phyloP scores from a whole-genome alignment of 2,329 filamentous ascomycete species.

The Penicillium verrucosum region DNA sequence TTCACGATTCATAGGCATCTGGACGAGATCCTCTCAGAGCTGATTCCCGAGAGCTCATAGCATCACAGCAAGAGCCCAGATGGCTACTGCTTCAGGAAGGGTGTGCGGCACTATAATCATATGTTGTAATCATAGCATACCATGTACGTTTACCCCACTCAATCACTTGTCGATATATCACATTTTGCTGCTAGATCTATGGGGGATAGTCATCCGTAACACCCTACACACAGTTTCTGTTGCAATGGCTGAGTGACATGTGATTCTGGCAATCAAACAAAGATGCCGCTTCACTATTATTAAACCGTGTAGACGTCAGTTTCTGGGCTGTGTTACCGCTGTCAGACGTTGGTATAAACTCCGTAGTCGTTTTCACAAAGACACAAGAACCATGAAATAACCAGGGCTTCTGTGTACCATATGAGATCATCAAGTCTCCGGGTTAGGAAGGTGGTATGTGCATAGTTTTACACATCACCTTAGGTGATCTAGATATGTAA shows the following conservation, averaged over 20 bases:
- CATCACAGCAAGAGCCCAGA: background rate
- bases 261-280: background rate
- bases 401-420: background rate
- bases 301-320: background rate
- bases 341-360: background rate
- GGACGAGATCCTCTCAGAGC: background rate
- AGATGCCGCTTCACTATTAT: background rate
- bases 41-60: slow-evolving; percentile 1
- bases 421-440: background rate
- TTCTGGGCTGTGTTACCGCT: background rate
- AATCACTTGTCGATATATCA: background rate
- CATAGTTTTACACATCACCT: background rate
- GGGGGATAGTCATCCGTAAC: background rate
- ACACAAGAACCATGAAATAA: background rate
- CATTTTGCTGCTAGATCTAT: background rate
- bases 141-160: background rate
- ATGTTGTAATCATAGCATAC: background rate
- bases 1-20: slow-evolving; percentile 6
- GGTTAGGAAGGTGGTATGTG: background rate
- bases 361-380: background rate
- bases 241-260: background rate
- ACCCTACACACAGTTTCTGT: background rate
- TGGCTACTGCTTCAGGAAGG: background rate
- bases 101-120: background rate
- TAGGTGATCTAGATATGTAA: background rate